A percentile compares a stretch with the other conserved stretches of the same genome.
Evolutionary conservation across 2,329 filamentous ascomycete species (phyloP).

Genomic region (Annulohypoxylon truncatum): DNA sequence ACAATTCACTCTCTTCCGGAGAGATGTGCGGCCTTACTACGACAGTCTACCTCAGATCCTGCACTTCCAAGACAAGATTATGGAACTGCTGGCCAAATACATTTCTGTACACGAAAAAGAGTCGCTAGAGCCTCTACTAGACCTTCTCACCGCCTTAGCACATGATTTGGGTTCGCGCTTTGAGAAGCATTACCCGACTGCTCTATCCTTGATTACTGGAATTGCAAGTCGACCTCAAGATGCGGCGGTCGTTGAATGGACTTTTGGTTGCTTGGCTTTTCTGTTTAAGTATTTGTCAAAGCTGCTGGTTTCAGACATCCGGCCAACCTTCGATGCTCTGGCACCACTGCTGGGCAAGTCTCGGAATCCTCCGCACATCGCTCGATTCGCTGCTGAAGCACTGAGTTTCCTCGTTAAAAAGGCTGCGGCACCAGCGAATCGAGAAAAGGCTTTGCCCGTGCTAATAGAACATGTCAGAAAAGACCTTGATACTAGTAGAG

Average conservation of each 20-base stretch:
- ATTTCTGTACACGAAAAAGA: constrained; percentile 82
- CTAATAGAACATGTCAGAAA: constrained; percentile 79
- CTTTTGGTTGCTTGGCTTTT: constrained; percentile 92
- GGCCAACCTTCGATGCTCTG: constrained; percentile 86
- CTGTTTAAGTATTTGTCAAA: constrained; percentile 97
- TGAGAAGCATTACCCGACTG: constrained; percentile 84
- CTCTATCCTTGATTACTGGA: constrained; percentile 79
- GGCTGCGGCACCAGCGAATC: constrained; percentile 80
- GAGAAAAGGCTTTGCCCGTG: constrained; percentile 75
- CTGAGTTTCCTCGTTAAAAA: constrained; percentile 95
- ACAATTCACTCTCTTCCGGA: constrained; percentile 80
- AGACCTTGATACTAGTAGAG: constrained; percentile 69
- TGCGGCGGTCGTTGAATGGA: constrained; percentile 96
- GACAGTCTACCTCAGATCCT: constrained; percentile 93
- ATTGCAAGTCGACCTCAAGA: constrained; percentile 82
- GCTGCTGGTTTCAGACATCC: constrained; percentile 84
- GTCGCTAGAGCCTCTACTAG: constrained; percentile 85
- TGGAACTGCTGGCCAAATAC: constrained; percentile 78
- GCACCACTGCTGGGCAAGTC: constrained; percentile 85
- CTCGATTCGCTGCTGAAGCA: constrained; percentile 92
- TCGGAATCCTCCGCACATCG: constrained; percentile 85
- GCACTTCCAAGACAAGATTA: constrained; percentile 88
- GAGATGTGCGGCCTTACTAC: constrained; percentile 79
- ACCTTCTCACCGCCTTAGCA: constrained; percentile 92
- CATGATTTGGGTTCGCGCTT: constrained; percentile 90